These are phyloP conservation scores for Plasmodium coatneyi DNA, from an alignment of 169 alveolate genomes.

Conservation along the genomic window DNA sequence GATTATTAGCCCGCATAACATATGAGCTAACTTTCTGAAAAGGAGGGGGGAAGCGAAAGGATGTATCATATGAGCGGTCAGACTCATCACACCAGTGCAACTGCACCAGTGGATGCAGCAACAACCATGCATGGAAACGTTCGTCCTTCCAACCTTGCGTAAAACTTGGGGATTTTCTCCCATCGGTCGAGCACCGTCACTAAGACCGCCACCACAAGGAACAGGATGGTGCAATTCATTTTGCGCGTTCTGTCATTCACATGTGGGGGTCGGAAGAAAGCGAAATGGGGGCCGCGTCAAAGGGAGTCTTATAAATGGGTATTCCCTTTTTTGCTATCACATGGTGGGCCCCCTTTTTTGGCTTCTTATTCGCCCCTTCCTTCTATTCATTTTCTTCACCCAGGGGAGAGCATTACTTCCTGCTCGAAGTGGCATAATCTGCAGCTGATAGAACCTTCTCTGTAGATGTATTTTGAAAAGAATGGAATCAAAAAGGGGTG, in stretches of 20 bases:
- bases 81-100: background rate
- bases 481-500: background rate
- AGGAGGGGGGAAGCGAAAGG: background rate
- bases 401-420: background rate
- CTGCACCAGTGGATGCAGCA: background rate
- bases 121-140: background rate
- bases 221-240: constrained; percentile 21
- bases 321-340: background rate
- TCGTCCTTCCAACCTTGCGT: constrained; percentile 28
- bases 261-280: background rate
- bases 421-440: background rate
- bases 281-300: background rate
- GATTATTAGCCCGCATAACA: constrained; percentile 52
- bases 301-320: background rate
- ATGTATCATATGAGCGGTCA: background rate
- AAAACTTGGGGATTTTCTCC: constrained; percentile 25
- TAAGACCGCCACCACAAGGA: constrained; percentile 12
- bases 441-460: background rate
- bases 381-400: background rate
- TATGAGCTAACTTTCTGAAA: constrained; percentile 44
- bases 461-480: no score
- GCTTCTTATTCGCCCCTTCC: background rate
- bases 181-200: constrained; percentile 43
- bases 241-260: background rate
- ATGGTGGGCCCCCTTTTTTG: background rate